These are phyloP conservation scores for Parachaetomium inaequale DNA, from an alignment of 495 filamentous ascomycete genomes.

Conservation along the genomic window DNA sequence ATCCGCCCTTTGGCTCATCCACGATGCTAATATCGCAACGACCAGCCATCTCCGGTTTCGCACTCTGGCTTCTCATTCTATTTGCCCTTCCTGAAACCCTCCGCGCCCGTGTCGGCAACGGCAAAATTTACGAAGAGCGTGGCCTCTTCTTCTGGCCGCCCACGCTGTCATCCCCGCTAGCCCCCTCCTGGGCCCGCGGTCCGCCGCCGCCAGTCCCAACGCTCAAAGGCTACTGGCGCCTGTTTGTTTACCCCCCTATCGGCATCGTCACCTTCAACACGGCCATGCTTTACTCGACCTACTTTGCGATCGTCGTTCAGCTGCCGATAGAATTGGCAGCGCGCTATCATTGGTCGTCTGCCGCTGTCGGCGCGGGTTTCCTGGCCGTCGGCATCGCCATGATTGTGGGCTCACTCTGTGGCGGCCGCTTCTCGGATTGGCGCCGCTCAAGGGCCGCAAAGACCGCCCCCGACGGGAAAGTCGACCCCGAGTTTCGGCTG, in stretches of 20 bases:
- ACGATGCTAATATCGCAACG: background rate
- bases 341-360: constrained; percentile 15
- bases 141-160: constrained; percentile 15
- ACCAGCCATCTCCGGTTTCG: constrained; percentile 12
- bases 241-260: constrained; percentile 15
- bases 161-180: constrained; percentile 8
- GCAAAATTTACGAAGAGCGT: background rate
- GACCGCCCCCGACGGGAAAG: background rate
- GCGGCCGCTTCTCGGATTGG: constrained; percentile 19
- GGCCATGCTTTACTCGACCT: constrained; percentile 18
- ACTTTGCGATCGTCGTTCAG: constrained; percentile 18
- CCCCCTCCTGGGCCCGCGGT: constrained; percentile 11
- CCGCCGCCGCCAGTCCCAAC: constrained; percentile 11
- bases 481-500: constrained; percentile 17
- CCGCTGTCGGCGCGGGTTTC: constrained; percentile 16
- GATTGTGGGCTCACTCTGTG: constrained; percentile 16
- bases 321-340: constrained; percentile 5
- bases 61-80: constrained; percentile 7
- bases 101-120: constrained; percentile 8
- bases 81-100: constrained; percentile 9
- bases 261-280: constrained; percentile 19
- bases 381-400: constrained; percentile 15
- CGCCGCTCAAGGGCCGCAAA: constrained; percentile 12
- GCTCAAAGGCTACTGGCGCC: constrained; percentile 13
- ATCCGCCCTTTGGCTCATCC: background rate